phyloP scores from a whole-genome alignment of 148 eudicot species.

The Rhododendron ovatum region DNA sequence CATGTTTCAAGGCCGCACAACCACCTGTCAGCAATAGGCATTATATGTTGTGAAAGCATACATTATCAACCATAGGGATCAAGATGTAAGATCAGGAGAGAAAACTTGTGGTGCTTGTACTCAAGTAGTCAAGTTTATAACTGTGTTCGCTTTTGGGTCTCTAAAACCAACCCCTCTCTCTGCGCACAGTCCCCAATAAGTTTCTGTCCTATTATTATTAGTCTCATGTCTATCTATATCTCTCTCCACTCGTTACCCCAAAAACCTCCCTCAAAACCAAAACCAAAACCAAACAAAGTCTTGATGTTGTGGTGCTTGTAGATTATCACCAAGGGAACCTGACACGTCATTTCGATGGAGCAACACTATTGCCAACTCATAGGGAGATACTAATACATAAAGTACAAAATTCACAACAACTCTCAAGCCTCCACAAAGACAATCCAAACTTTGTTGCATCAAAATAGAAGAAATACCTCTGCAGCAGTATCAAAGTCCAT shows the following conservation, averaged over 20 bases:
- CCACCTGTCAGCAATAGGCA: background rate
- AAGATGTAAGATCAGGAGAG: background rate
- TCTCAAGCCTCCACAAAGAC: background rate
- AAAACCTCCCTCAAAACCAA: background rate
- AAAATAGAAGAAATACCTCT: constrained; percentile 49
- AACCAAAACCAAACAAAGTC: background rate
- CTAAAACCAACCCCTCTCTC: background rate
- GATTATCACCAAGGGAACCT: background rate
- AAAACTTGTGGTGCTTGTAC: background rate
- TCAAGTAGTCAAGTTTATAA: background rate
- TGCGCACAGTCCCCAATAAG: background rate
- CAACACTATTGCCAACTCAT: background rate
- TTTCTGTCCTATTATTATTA: too few species aligned
- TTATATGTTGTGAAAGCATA: background rate
- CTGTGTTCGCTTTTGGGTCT: background rate
- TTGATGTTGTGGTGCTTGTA: background rate
- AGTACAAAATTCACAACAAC: background rate
- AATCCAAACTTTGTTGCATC: background rate
- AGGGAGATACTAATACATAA: background rate
- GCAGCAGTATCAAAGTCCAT: constrained; percentile 91
- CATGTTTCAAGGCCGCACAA: background rate
- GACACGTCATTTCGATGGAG: background rate
- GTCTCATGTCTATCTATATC: background rate
- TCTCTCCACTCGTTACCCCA: background rate
- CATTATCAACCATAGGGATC: background rate